Evolutionary conservation across 1,284 basidiomycete genomes (phyloP).

Genomic region (Puccinia hordei): DNA sequence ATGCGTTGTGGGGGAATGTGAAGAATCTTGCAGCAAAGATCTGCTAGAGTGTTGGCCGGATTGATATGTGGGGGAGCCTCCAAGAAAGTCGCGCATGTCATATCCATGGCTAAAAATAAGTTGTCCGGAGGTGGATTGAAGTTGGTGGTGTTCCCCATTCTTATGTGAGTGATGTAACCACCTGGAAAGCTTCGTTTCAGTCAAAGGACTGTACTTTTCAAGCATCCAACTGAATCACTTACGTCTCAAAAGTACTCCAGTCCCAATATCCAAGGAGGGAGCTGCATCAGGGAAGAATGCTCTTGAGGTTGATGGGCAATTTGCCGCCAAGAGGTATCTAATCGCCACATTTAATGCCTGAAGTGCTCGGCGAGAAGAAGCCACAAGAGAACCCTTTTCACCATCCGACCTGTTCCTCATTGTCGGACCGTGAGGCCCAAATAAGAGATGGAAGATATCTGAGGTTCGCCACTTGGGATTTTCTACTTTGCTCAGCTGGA

Average conservation of each 20-base stretch:
- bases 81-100: constrained; percentile 27
- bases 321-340: neutral
- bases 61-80: neutral
- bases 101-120: constrained; percentile 34
- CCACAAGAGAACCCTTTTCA: neutral
- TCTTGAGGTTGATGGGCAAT: constrained; percentile 19
- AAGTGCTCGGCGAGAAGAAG: neutral
- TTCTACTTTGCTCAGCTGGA: constrained; percentile 6
- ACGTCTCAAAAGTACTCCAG: constrained; percentile 25
- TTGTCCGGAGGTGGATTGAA: constrained; percentile 30
- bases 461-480: neutral
- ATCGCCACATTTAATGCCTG: constrained; percentile 31
- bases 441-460: constrained; percentile 12
- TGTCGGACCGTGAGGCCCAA: constrained; percentile 24
- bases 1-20: neutral
- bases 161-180: constrained; percentile 30
- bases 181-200: neutral
- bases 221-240: neutral
- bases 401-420: neutral
- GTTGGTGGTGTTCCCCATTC: constrained; percentile 17
- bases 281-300: constrained; percentile 31
- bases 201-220: neutral
- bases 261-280: neutral
- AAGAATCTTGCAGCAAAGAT: constrained; percentile 23
- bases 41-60: constrained; percentile 16